These are phyloP conservation scores for Yamadazyma friedrichii DNA, from an alignment of 1,139 yeast species.

Conservation along the genomic window DNA sequence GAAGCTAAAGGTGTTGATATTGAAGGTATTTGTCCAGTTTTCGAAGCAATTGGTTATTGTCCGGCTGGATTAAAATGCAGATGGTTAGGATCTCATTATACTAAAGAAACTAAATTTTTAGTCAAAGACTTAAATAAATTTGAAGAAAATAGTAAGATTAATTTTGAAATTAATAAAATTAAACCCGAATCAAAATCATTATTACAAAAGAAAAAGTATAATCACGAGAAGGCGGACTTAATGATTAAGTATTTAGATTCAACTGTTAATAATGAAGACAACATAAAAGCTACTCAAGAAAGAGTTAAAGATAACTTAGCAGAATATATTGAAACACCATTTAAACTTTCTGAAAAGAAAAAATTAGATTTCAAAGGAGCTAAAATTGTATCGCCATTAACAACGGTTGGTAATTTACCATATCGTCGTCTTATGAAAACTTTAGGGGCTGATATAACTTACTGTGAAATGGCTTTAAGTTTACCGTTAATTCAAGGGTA, in stretches of 20 bases:
- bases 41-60: constrained; percentile 77
- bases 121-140: constrained; percentile 41
- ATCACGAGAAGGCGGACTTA: constrained; percentile 53
- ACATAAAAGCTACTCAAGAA: constrained; percentile 30
- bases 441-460: constrained; percentile 90
- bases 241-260: constrained; percentile 57
- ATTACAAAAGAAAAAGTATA: constrained; percentile 64
- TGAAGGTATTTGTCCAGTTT: constrained; percentile 81
- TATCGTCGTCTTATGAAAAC: constrained; percentile 90
- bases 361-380: constrained; percentile 64
- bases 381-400: constrained; percentile 89
- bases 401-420: constrained; percentile 97
- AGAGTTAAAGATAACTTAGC: constrained; percentile 30
- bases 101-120: constrained; percentile 46
- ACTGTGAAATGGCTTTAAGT: constrained; percentile 91
- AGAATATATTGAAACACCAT: constrained; percentile 72
- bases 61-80: constrained; percentile 92
- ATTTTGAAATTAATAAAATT: constrained; percentile 69
- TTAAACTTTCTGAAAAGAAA: constrained; percentile 79
- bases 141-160: constrained; percentile 30
- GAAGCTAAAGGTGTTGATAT: constrained; percentile 68
- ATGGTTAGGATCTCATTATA: constrained; percentile 78
- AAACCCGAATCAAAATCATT: constrained; percentile 48
- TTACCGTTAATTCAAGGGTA: constrained; percentile 86
- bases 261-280: constrained; percentile 36